phyloP scores from a whole-genome alignment of 2,329 filamentous ascomycete species.

The Macroventuria anomochaeta region DNA sequence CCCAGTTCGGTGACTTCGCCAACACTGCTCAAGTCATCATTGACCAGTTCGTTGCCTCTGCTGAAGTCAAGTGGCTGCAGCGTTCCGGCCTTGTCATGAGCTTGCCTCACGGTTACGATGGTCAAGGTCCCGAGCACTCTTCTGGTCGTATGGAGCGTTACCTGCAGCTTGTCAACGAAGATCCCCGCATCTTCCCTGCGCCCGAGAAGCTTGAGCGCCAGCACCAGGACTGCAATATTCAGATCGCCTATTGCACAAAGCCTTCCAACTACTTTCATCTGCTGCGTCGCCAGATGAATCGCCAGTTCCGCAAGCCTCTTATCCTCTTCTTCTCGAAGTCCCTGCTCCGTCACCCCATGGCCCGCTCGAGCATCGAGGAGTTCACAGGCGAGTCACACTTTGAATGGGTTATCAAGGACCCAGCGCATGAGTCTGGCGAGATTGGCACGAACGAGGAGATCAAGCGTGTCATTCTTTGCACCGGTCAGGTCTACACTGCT shows the following conservation, averaged over 20 bases:
- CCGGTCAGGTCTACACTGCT: slow-evolving; percentile 90
- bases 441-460: slow-evolving; percentile 86
- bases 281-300: slow-evolving; percentile 95
- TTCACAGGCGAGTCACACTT: slow-evolving; percentile 93
- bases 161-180: slow-evolving; percentile 96
- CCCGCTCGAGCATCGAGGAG: slow-evolving; percentile 87
- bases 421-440: slow-evolving; percentile 75
- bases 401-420: slow-evolving; percentile 93
- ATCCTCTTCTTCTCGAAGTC: slow-evolving; percentile 99
- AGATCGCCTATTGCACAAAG: slow-evolving; percentile 96
- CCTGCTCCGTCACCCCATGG: slow-evolving; percentile 89
- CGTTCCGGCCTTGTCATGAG: slow-evolving; percentile 96
- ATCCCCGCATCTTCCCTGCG: slow-evolving; percentile 89
- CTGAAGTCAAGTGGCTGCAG: slow-evolving; percentile 98
- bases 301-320: slow-evolving; percentile 98
- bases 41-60: slow-evolving; percentile 97
- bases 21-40: slow-evolving; percentile 99
- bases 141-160: slow-evolving; percentile 97
- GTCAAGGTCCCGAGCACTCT: slow-evolving; percentile 97
- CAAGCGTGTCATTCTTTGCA: slow-evolving; percentile 92
- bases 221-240: slow-evolving; percentile 99
- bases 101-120: slow-evolving; percentile 96
- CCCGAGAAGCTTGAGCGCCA: slow-evolving; percentile 91
- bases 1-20: slow-evolving; percentile 98
- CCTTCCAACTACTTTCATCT: slow-evolving; percentile 97